Conservation (phyloP, 2,329 filamentous ascomycete genomes). For the Epichloe gansuensis region DNA sequence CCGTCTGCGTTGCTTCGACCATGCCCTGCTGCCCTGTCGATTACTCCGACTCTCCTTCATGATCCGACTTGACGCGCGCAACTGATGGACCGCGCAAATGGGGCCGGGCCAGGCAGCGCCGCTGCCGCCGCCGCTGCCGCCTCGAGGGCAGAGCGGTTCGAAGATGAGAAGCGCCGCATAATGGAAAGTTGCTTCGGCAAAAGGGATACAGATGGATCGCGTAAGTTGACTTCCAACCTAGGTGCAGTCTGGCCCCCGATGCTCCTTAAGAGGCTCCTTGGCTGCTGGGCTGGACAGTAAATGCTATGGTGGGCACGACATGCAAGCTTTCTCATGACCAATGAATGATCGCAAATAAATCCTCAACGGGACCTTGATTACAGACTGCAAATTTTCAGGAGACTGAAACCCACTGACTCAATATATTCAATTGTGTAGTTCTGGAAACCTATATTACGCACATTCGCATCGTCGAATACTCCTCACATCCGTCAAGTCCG, state of each 20-base stretch:
- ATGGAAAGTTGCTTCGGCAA: conserved; percentile 91
- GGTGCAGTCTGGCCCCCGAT: background rate
- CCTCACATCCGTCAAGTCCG: conserved; percentile 67
- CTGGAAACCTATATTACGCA: conserved; percentile 95
- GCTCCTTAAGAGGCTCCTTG: background rate
- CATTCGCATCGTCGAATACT: conserved; percentile 81
- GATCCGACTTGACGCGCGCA: conserved; percentile 7
- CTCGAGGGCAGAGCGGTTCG: conserved; percentile 67
- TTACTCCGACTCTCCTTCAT: conserved; percentile 9
- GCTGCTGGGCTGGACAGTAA: background rate
- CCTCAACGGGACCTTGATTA: background rate
- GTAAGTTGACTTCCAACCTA: conserved; percentile 39
- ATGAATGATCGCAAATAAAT: no score
- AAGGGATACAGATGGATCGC: conserved; percentile 72
- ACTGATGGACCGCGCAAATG: conserved; percentile 29
- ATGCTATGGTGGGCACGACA: background rate
- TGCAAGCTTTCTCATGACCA: background rate
- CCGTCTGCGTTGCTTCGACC: conserved; percentile 3
- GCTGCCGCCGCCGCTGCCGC: conserved; percentile 23
- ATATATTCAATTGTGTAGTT: conserved; percentile 13
- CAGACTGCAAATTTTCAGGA: background rate
- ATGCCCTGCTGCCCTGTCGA: conserved; percentile 6
- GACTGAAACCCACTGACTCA: conserved; percentile 7
- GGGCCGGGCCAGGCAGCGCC: conserved; percentile 22
- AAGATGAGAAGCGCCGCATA: conserved; percentile 92